These are phyloP conservation scores for Phytophthora lateralis DNA, from an alignment of 352 stramenopile genomes.

Conservation along the genomic window DNA sequence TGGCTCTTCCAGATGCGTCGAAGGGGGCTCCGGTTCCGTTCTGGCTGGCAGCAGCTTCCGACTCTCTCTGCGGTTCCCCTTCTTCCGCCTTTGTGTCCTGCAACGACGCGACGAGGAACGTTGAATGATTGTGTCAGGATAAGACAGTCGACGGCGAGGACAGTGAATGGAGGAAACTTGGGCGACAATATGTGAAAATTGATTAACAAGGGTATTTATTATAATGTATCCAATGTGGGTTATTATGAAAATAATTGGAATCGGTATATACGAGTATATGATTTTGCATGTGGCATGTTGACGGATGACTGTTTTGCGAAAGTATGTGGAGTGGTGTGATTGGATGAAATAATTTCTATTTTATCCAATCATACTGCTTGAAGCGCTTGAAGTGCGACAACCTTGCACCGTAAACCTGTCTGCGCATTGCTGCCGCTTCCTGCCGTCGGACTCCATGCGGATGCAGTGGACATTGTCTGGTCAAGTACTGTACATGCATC, in stretches of 20 bases:
- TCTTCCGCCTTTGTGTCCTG: constrained; percentile 6
- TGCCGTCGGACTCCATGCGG: not conserved
- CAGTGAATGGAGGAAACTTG: not conserved
- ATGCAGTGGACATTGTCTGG: not conserved
- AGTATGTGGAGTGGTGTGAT: not conserved
- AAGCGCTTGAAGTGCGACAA: too few relatives aligned
- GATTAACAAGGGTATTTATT: not conserved
- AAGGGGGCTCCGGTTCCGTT: constrained; percentile 16
- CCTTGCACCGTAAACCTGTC: not conserved
- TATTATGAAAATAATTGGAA: too few relatives aligned
- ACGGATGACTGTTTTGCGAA: too few relatives aligned
- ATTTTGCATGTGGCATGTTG: too few relatives aligned
- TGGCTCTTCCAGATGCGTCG: not conserved
- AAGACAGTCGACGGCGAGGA: not conserved
- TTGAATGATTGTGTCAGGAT: constrained; percentile 6
- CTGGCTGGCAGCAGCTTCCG: constrained; percentile 5
- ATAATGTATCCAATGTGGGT: not conserved
- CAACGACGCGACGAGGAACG: constrained; percentile 20
- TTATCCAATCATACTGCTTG: too few relatives aligned
- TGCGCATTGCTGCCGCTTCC: not conserved
- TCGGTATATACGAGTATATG: too few relatives aligned
- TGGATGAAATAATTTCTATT: not conserved
- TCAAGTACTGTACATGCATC: not conserved
- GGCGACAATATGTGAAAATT: too few relatives aligned
- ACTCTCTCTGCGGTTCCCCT: constrained; percentile 6